Percentiles rank a stretch among this genome's conserved stretches.
These are phyloP conservation scores for Chimonanthus salicifolius DNA, from an alignment of 164 flowering plant species.

Conservation along the genomic window DNA sequence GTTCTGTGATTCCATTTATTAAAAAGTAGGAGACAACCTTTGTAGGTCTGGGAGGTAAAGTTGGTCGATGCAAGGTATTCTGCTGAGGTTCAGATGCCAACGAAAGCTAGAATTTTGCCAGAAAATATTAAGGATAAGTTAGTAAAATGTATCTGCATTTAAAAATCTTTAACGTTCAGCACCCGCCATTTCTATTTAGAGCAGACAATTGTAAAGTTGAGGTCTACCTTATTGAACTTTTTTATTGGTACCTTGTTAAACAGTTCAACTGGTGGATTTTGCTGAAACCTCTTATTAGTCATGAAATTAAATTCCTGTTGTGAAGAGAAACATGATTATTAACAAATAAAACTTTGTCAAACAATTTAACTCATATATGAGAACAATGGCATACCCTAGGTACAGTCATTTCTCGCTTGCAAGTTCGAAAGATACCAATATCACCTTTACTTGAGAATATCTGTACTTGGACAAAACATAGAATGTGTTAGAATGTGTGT, in stretches of 20 bases:
- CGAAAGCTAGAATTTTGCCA: constrained; percentile 1
- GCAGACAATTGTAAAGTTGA: not conserved
- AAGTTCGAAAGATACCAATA: constrained; percentile 63
- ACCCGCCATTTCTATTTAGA: not conserved
- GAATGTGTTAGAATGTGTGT: not conserved
- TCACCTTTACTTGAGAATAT: constrained; percentile 84
- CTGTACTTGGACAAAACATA: constrained; percentile 29
- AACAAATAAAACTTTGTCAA: not conserved
- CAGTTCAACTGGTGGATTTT: constrained; percentile 60
- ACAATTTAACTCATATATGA: constrained; percentile 4
- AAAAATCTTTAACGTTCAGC: not conserved
- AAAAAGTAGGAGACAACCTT: not conserved
- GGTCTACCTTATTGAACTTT: constrained; percentile 68
- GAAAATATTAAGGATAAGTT: not conserved
- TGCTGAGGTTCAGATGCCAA: constrained; percentile 3
- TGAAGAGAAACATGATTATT: not conserved
- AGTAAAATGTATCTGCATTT: not conserved
- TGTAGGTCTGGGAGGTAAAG: not conserved
- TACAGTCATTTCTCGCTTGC: constrained; percentile 55
- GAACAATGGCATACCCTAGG: constrained; percentile 48
- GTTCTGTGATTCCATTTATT: not conserved
- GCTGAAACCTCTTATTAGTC: constrained; percentile 51
- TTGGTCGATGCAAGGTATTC: not conserved
- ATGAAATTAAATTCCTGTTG: constrained; percentile 65
- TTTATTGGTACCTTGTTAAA: constrained; percentile 85